These are phyloP conservation scores for Mycena haematopus DNA, from an alignment of 768 basidiomycete genomes.

Conservation along the genomic window DNA sequence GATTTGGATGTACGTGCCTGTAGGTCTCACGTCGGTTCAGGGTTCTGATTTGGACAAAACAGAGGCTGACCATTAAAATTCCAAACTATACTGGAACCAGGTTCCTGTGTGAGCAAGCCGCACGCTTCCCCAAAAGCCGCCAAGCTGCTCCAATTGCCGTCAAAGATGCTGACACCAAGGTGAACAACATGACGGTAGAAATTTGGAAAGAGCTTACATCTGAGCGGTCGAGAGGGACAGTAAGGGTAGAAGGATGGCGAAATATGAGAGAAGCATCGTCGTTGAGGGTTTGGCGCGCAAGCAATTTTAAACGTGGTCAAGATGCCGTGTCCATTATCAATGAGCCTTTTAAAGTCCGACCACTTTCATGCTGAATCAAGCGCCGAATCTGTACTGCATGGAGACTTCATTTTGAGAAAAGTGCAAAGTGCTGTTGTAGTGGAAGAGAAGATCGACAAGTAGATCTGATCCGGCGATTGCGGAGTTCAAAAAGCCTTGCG, in stretches of 20 bases:
- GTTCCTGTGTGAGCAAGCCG: not conserved
- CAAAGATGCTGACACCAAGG: not conserved
- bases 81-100: not conserved
- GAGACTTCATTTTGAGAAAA: too few species aligned
- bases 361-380: too few species aligned
- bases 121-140: not conserved
- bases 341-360: too few species aligned
- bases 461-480: too few species aligned
- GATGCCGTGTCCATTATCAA: not conserved
- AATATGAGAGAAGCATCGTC: not conserved
- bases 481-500: too few species aligned
- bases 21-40: not conserved
- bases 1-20: not conserved
- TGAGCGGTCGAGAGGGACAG: not conserved
- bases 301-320: too few species aligned
- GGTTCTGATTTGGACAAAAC: not conserved
- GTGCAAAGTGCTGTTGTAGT: too few species aligned
- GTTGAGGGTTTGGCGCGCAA: too few species aligned
- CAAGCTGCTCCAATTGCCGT: not conserved
- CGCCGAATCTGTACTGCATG: too few species aligned
- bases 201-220: not conserved
- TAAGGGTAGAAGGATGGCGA: not conserved
- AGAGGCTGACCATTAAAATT: not conserved
- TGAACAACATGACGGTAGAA: conserved; percentile 1
- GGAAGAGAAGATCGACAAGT: too few species aligned